Evolutionary conservation across 1,139 yeast species (phyloP).

Genomic region (Debaryomyces sp.): DNA sequence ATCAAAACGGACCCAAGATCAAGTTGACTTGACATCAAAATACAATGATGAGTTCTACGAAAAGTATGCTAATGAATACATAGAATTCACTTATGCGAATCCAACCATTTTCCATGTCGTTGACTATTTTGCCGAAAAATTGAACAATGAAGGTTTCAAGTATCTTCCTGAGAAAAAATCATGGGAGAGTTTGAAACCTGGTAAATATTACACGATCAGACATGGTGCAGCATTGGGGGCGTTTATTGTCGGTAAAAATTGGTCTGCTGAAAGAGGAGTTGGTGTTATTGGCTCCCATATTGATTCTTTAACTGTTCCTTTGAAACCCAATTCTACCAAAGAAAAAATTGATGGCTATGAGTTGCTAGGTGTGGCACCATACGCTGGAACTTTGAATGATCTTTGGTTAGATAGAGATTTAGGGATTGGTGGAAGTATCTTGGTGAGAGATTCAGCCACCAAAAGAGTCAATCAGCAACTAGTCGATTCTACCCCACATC

Average conservation of each 20-base stretch:
- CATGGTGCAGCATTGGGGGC: slow-evolving; percentile 60
- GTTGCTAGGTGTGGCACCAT: slow-evolving; percentile 66
- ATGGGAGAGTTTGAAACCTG: slow-evolving; percentile 45
- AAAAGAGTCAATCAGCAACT: slow-evolving; percentile 42
- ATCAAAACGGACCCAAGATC: neutral
- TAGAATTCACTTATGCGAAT: slow-evolving; percentile 58
- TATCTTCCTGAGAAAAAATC: slow-evolving; percentile 54
- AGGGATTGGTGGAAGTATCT: slow-evolving; percentile 65
- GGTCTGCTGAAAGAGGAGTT: slow-evolving; percentile 59
- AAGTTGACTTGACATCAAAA: slow-evolving; percentile 6
- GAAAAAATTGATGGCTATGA: slow-evolving; percentile 59
- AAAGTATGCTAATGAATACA: slow-evolving; percentile 49
- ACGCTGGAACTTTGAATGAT: slow-evolving; percentile 58
- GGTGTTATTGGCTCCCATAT: slow-evolving; percentile 64
- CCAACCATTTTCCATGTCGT: slow-evolving; percentile 70
- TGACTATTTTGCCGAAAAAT: slow-evolving; percentile 39
- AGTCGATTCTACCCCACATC: slow-evolving; percentile 61
- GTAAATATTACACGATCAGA: slow-evolving; percentile 58
- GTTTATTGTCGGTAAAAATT: slow-evolving; percentile 56
- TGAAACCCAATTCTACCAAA: slow-evolving; percentile 59
- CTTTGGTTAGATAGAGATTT: slow-evolving; percentile 70
- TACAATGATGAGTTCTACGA: slow-evolving; percentile 30
- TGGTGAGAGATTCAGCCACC: slow-evolving; percentile 38
- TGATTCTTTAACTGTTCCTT: slow-evolving; percentile 58
- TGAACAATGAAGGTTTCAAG: slow-evolving; percentile 54